phyloP scores from a whole-genome alignment of 768 basidiomycete genomes.

The Tulasnella sp. region DNA sequence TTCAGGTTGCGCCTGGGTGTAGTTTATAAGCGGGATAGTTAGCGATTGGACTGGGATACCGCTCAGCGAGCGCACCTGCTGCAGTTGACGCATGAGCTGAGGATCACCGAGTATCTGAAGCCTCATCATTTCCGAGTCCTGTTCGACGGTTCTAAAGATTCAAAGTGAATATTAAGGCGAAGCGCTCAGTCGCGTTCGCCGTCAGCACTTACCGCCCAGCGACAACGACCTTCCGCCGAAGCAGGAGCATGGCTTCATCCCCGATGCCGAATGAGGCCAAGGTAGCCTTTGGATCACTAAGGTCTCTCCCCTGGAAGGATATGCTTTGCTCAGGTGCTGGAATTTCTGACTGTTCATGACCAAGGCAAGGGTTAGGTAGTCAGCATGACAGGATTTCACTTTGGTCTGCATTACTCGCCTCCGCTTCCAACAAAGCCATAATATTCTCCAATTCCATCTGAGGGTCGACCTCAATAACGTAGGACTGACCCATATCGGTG shows the following conservation, averaged over 20 bases:
- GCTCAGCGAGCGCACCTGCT: conserved; percentile 41
- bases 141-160: conserved; percentile 49
- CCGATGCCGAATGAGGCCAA: conserved; percentile 59
- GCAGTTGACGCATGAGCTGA: conserved; percentile 62
- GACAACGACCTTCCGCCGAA: conserved; percentile 52
- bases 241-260: conserved; percentile 54
- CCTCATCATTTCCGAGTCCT: conserved; percentile 86
- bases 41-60: background rate
- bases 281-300: conserved; percentile 58
- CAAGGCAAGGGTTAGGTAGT: background rate
- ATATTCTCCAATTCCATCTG: conserved; percentile 89
- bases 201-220: conserved; percentile 36
- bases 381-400: background rate
- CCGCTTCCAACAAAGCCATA: conserved; percentile 88
- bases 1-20: conserved; percentile 65
- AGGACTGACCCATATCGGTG: conserved; percentile 33
- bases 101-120: conserved; percentile 83
- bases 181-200: background rate
- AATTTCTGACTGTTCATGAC: conserved; percentile 55
- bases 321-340: conserved; percentile 66
- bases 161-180: background rate
- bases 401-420: conserved; percentile 48
- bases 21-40: background rate
- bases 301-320: conserved; percentile 55
- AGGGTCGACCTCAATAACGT: conserved; percentile 71